These are phyloP conservation scores for Mycosarcoma maydis DNA, from an alignment of 1,284 basidiomycete species.

Conservation along the genomic window DNA sequence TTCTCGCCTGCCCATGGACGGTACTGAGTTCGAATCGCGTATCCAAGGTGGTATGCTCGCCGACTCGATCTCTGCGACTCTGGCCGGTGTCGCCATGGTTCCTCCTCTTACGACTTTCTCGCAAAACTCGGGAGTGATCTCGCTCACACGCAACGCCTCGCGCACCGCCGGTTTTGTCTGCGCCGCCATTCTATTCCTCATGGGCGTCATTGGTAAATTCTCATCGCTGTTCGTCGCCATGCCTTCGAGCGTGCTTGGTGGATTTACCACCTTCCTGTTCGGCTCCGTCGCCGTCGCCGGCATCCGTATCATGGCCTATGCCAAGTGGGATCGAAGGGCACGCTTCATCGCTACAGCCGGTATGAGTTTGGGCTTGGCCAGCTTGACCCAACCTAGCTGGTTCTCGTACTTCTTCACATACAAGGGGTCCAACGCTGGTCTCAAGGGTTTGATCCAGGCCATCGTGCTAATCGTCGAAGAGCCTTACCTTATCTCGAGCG, in stretches of 20 bases:
- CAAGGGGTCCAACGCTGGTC: slow-evolving; percentile 15
- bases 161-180: slow-evolving; percentile 32
- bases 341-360: slow-evolving; percentile 37
- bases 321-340: slow-evolving; percentile 38
- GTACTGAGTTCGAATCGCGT: slow-evolving; percentile 31
- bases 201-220: slow-evolving; percentile 40
- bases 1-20: slow-evolving; percentile 34
- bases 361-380: slow-evolving; percentile 30
- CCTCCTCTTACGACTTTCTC: slow-evolving; percentile 37
- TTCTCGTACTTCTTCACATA: slow-evolving; percentile 44
- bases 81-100: slow-evolving; percentile 31
- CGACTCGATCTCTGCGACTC: slow-evolving; percentile 34
- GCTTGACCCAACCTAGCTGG: slow-evolving; percentile 32
- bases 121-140: slow-evolving; percentile 41
- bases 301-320: slow-evolving; percentile 43
- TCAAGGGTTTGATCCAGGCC: slow-evolving; percentile 35
- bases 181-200: slow-evolving; percentile 35
- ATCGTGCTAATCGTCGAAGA: slow-evolving; percentile 41
- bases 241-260: slow-evolving; percentile 30
- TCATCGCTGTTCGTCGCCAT: slow-evolving; percentile 36
- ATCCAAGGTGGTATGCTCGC: slow-evolving; percentile 43
- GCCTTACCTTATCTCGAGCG: slow-evolving; percentile 37
- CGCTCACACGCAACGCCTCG: slow-evolving; percentile 34
- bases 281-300: slow-evolving; percentile 36
- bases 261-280: slow-evolving; percentile 43